phyloP scores from a whole-genome alignment of 2,329 filamentous ascomycete genomes.

The Ophiostoma pallidulum region DNA sequence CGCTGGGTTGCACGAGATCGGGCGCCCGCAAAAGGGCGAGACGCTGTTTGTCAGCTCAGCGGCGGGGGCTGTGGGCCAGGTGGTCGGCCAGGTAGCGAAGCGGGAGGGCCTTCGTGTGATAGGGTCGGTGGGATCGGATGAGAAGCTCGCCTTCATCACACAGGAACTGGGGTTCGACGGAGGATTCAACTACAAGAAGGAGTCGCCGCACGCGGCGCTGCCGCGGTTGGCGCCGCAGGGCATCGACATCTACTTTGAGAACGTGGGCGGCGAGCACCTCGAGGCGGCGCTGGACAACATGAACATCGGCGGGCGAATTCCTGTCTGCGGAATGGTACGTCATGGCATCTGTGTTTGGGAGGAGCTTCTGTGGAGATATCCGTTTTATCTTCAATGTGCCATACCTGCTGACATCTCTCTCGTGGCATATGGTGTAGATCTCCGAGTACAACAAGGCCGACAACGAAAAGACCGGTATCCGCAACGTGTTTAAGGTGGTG shows the following conservation, averaged over 20 bases:
- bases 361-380: no score
- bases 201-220: slow-evolving; percentile 59
- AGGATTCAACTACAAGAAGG: slow-evolving; percentile 85
- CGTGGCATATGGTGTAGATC: no score
- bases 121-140: slow-evolving; percentile 68
- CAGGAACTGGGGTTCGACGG: slow-evolving; percentile 43
- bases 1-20: slow-evolving; percentile 56
- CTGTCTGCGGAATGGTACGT: slow-evolving; percentile 52
- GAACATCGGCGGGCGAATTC: slow-evolving; percentile 57
- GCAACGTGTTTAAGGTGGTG: slow-evolving; percentile 56
- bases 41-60: slow-evolving; percentile 77
- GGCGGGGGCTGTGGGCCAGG: slow-evolving; percentile 70
- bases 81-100: slow-evolving; percentile 79
- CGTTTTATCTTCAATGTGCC: no score
- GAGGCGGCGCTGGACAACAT: slow-evolving; percentile 34
- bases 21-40: slow-evolving; percentile 62
- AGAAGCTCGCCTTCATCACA: slow-evolving; percentile 61
- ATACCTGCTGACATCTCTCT: slow-evolving; percentile 12
- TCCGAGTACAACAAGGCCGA: slow-evolving; percentile 59
- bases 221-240: slow-evolving; percentile 63
- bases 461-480: slow-evolving; percentile 53
- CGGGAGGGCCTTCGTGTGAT: slow-evolving; percentile 70
- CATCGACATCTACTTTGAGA: slow-evolving; percentile 58
- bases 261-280: slow-evolving; percentile 44
- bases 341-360: neutral